Evolutionary conservation across 1,284 basidiomycete genomes (phyloP), one percentile per base, ranked within the genome.

Genomic region (Dichomitus squalens): DNA sequence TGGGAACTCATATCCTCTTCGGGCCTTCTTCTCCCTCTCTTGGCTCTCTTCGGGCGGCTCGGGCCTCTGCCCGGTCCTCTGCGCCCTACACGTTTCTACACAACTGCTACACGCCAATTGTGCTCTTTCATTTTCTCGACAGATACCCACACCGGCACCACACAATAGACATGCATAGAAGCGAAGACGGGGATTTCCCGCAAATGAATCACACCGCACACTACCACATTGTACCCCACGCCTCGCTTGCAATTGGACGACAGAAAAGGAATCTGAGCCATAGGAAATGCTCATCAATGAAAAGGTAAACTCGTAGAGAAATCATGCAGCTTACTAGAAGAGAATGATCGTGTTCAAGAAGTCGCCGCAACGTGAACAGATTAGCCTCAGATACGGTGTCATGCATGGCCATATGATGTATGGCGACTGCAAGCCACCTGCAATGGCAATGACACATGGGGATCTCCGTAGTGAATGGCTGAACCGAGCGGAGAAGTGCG

Each of bases 1-100:
- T 68, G 66, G 53, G 65, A 68, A 66, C 47, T 18, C 25, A 31
- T 46, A 20, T 23, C 55, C 46, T 39, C 52, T 53, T 58, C 35
- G 31, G 64, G 64, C 40, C 57, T 44, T 14, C 14, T 6, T 16
- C 40, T 35, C 21, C 44, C 35, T 34, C 43, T 23, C 47, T 52
- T 51, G 55, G 34, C 55, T 54, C 38, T 38, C n/a, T 39, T 39
- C 34, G 44, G 52, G 31, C 40, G 40, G 50, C 21, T 43, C 50
- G 50, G 50, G 18, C 39, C 52, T 34, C 9, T 49, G 20, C 6
- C 29, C 29, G 29, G 29, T 31, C 29, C n/a, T 6, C 29, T 46
- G 25, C 41, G 9, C 16, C 25, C 16, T 16, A 25, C 16, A 25
- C 7, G 9, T 23, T 25, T 23, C 23, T 29, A 44, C 41, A 25